These are phyloP conservation scores for Hortiboletus flavorubellus DNA, from an alignment of 768 basidiomycete species.

Conservation along the genomic window DNA sequence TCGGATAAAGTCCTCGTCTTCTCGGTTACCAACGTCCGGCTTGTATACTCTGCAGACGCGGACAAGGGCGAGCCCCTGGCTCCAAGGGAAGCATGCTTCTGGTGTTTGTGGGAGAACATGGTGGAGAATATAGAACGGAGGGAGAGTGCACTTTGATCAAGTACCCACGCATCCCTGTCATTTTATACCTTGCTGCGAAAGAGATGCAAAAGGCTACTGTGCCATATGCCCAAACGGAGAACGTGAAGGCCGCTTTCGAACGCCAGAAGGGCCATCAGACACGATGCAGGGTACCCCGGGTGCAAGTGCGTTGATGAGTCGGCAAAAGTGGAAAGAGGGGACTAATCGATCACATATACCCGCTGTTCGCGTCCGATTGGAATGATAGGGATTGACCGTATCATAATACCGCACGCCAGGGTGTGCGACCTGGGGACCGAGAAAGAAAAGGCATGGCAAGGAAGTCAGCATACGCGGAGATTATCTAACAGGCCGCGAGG, in stretches of 20 bases:
- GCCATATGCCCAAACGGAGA: not conserved
- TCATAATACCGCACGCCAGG: not conserved
- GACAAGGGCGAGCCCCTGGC: constrained; percentile 8
- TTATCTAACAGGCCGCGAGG: constrained; percentile 1
- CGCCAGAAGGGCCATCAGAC: not conserved
- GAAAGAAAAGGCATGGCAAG: not conserved
- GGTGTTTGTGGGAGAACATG: constrained; percentile 19
- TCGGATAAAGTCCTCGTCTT: constrained; percentile 18
- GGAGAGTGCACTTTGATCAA: not conserved
- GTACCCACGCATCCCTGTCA: not conserved
- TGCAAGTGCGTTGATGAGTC: not conserved
- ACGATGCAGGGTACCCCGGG: constrained; percentile 13
- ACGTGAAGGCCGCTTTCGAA: constrained; percentile 2
- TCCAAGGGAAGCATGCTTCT: constrained; percentile 4
- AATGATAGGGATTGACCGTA: not conserved
- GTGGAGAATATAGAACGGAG: not conserved
- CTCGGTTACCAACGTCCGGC: constrained; percentile 5
- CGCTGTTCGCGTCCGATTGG: constrained; percentile 1
- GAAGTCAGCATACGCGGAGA: not conserved
- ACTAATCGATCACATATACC: not conserved
- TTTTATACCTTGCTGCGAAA: constrained; percentile 16
- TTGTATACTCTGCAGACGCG: constrained; percentile 6
- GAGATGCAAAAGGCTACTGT: not conserved
- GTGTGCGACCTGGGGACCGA: not conserved
- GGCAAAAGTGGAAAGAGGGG: constrained; percentile 11